phyloP scores from a whole-genome alignment of 345 rosid species.

The Laguncularia racemosa region DNA sequence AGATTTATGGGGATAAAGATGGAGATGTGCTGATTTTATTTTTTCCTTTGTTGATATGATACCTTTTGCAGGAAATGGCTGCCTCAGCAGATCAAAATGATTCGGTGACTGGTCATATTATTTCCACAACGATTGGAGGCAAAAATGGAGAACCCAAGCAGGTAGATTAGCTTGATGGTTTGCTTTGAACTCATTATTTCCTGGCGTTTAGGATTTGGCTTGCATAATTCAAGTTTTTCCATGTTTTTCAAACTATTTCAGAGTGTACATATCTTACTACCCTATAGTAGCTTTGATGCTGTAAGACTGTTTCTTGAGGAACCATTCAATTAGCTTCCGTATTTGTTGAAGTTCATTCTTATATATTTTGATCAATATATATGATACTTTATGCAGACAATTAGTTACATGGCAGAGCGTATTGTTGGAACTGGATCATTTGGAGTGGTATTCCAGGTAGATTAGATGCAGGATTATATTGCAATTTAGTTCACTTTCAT shows the following conservation, averaged over 20 bases:
- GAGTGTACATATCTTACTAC: no score
- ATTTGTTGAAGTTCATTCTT: background rate
- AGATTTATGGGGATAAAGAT: background rate
- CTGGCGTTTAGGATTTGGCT: no score
- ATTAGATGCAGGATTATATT: background rate
- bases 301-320: no score
- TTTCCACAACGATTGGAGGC: conserved; percentile 86
- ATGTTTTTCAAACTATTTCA: no score
- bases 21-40: background rate
- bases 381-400: conserved; percentile 38
- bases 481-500: background rate
- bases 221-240: no score
- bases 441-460: conserved; percentile 79
- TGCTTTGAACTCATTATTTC: no score
- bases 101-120: conserved; percentile 81
- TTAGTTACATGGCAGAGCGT: conserved; percentile 93
- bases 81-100: conserved; percentile 64
- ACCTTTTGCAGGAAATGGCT: conserved; percentile 51
- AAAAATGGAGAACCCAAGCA: conserved; percentile 91
- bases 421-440: conserved; percentile 84
- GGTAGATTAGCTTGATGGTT: conserved; percentile 23
- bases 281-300: no score
- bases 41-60: background rate
- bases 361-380: background rate
- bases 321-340: background rate